Evolutionary conservation across 1,284 basidiomycete genomes (phyloP), one percentile per base, ranked within the genome.

Genomic region (Irpex sp.): DNA sequence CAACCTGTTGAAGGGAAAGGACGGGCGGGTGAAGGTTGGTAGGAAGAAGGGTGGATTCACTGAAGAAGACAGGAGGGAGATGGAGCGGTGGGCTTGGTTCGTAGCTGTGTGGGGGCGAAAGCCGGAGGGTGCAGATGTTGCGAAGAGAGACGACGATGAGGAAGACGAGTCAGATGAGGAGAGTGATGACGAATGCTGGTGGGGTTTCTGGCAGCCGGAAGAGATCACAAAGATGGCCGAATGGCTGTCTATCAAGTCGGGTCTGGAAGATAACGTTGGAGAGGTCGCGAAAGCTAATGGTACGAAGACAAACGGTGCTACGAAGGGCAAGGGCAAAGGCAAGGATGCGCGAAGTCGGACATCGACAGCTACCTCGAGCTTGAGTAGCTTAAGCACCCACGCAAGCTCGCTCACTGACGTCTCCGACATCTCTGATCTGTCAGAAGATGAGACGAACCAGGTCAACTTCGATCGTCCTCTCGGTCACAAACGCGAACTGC

Each of bases 11-110:
- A 64, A 73, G 55, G 72, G 75, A 36, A 71, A 74, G 52, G 68
- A 66, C 40, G 63, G 65, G 7, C 65, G 68, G 40, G 66, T 72
- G 31, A 74, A 73, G 66, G 62, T 75, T 9, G 71, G 73, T 31
- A 73, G 67, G 51, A 77, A 76, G 66, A 75, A 76, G 9, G 74
- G 77, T 9, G 68, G 76, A 2, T 76, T 79, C n/a, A 79, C 78
- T 2, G 72, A 76, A 52, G 81, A 82, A 11, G 83, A 85, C 21
- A 76, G 84, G 38, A 71, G 72, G 37, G 72, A 76, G 48, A 76
- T 87, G 73, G 79, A 72, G 64, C 79, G 83, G 44, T 92, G 89
- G 89, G 79, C 85, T 1, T 91, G 87, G 86, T 87, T 90, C 71
- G 68, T 92, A n/a, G 85, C 82, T 0, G 86, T 91, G 0, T 89